Evolutionary conservation across 2,329 filamentous ascomycete genomes (phyloP).

Genomic region (Zelopaecilomyces penicillatus): DNA sequence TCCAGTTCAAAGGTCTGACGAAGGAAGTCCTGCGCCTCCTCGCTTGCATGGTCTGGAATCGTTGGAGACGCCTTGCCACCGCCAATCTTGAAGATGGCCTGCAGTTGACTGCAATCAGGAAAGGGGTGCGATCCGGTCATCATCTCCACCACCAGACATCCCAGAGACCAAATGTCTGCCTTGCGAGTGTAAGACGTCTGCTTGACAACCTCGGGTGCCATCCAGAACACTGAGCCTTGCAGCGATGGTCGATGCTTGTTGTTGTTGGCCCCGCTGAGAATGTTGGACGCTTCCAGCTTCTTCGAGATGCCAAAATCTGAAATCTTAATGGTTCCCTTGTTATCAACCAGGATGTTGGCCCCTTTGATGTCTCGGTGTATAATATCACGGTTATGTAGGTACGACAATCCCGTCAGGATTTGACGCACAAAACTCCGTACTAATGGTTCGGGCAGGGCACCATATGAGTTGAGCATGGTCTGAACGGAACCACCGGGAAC

Average conservation of each 20-base stretch:
- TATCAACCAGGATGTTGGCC: constrained; percentile 96
- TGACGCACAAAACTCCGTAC: constrained; percentile 96
- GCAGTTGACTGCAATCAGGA: constrained; percentile 91
- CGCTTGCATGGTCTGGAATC: constrained; percentile 77
- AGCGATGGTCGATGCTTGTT: constrained; percentile 68
- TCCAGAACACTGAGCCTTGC: constrained; percentile 98
- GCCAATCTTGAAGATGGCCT: constrained; percentile 98
- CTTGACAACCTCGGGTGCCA: constrained; percentile 97
- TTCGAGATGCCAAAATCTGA: constrained; percentile 99
- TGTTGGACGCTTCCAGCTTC: constrained; percentile 85
- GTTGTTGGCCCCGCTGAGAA: constrained; percentile 61
- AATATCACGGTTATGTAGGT: constrained; percentile 89
- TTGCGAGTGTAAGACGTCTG: constrained; percentile 97
- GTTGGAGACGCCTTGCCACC: constrained; percentile 79
- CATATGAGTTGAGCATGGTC: constrained; percentile 97
- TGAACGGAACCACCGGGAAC: constrained; percentile 95
- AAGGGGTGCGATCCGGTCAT: constrained; percentile 96
- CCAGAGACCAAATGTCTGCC: constrained; percentile 96
- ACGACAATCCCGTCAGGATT: constrained; percentile 85
- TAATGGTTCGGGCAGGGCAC: constrained; percentile 83
- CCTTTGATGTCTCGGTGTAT: constrained; percentile 99
- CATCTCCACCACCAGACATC: constrained; percentile 97
- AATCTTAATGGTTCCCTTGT: constrained; percentile 98
- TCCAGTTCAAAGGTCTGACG: constrained; percentile 91
- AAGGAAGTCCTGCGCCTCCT: constrained; percentile 77